Evolutionary conservation across 2,329 filamentous ascomycete genomes (phyloP), one percentile per base, ranked within the genome.

Genomic region (Aureobasidium musti): DNA sequence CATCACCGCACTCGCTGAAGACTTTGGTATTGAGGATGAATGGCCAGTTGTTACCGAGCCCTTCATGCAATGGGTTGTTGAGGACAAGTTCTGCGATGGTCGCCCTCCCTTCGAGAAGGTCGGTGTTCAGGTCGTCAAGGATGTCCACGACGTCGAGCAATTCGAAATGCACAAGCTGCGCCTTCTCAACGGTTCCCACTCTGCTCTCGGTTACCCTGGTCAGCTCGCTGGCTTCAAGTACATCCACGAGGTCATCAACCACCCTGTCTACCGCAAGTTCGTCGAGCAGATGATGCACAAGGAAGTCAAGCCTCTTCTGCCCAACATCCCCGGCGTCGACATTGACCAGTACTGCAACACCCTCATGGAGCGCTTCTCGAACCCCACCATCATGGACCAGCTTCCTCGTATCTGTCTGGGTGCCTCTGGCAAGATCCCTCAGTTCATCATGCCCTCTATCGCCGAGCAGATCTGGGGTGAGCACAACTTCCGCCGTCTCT

Each of bases 111-210:
- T 84, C 56, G 82, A 84, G 53, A 81, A 82, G 74, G 82, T 81
- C 47, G 82, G 82, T 64, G 82, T 82, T 3, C 82, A 84, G 76
- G 78, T 84, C 7, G 82, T 84, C 69, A 75, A 78, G 66, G 76
- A 82, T 63, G 81, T 84, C n/a, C 77, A 82, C 71, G 79, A 80
- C 17, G 82, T 84, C 33, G 82, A 84, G 75, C 74, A 82, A 72
- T 84, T 83, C 69, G 82, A 84, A 78, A 83, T 81, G 78, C 82
- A 84, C 78, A 84, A 84, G 78, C 81, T 84, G 43, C 82, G 82
- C 21, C 79, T 84, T 65, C 80, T 84, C 67, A 84, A 84, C 72
- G 82, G 79, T 68, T 81, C 79, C 63, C 82, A 84, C 78, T 83
- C 82, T 0, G 81, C 82, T 65, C 78, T 84, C 65, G 80, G 81